Evolutionary conservation across 1,139 yeast genomes (phyloP), one percentile per base, ranked within the genome.

Genomic region (Suhomyces coccinellae): DNA sequence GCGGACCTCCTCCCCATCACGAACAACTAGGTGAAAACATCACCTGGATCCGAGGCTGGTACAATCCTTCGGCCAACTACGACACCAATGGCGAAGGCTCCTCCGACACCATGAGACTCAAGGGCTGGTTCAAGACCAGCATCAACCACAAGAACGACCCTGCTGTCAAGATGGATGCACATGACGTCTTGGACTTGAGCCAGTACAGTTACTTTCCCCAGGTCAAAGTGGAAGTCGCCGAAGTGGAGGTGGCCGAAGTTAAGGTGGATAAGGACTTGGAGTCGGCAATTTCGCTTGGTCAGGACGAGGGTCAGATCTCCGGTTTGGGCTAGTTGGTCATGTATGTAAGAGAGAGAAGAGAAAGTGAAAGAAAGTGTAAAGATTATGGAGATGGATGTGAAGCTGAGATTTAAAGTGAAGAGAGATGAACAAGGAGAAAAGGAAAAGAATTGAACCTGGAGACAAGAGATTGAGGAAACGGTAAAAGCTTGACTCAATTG

Each of bases 11-110:
- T 8, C 48, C 50, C 10, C 43, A 36, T 42, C 61, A 61, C 41
- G 67, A 61, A 36, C 61, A 56, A 33, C 45, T 61, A 29, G 62
- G 58, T 7, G 70, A 62, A 26, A 56, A 68, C 20, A 59, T 62
- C 40, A 69, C 74, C 12, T 74, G 79, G 79, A 59, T 68, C 35
- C 67, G 69, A 38, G 75, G 68, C 45, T 71, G 77, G 77, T 69
- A 68, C 55, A 54, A 57, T 24, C 75, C 76, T 27, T 50, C 47
- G 43, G 42, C 46, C 40, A 56, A 54, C 17, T 57, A 55, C 15
- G 59, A 53, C 38, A 49, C 50, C 22, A 38, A 40, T 13, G 43
- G 48, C 9, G 45, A 53, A 13, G 45, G 56, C 5, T 52, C 57
- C 11, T 54, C 61, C 15, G 61, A 60, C 33, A 34, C 43, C 24